Base-by-base conservation (phyloP, 306 rosid species). In the Biancaea sappan region DNA sequence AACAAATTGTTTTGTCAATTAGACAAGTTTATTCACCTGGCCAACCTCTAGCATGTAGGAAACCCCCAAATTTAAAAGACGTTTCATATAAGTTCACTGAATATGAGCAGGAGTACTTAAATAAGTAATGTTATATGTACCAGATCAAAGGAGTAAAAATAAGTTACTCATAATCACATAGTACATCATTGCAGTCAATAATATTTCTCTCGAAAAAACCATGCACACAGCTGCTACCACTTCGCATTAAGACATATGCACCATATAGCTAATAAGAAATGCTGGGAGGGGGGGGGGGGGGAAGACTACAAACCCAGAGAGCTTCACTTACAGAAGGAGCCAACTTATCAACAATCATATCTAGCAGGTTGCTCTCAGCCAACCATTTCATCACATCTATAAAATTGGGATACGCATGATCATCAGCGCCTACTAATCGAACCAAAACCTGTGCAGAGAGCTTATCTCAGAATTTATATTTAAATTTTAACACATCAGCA, bases 301-400 rank as follows among this genome's bases (percentile, higher is more conserved):
- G 53, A 80, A 40, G 71, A 48, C 61, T 62, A 68, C 43, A 63
- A 60, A 61, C 46, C 37, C 68, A 58, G 29, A 61, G 25, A 76
- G 64, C 34, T 66, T 62, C 48, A 79, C 99, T 86, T 84, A 94
- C 99, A 75, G 88, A 79, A 52, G 99, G 97, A 75, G 86, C 88
- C 80, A 94, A 75, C 85, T 94, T 94, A 77, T 92, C 96, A 18
- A 94, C 93, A 68, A 94, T 90, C 96, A 94, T 92, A 86, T 92
- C 97, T 21, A 94, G 91, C 82, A 94, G 88, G 82, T 92, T 89
- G 86, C 96, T 90, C 77, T 90, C 97, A 73, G 99, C 94, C 79
- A 94, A 81, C 99, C 96, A 94, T 77, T 90, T 95, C 88, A 92
- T 90, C 77, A 90, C 97, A 83, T 94, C 96, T 28, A 92, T 82